Evolutionary conservation across 2,329 filamentous ascomycete genomes (phyloP), one percentile per base, ranked within the genome.

Genomic region (Venturia oleaginea): DNA sequence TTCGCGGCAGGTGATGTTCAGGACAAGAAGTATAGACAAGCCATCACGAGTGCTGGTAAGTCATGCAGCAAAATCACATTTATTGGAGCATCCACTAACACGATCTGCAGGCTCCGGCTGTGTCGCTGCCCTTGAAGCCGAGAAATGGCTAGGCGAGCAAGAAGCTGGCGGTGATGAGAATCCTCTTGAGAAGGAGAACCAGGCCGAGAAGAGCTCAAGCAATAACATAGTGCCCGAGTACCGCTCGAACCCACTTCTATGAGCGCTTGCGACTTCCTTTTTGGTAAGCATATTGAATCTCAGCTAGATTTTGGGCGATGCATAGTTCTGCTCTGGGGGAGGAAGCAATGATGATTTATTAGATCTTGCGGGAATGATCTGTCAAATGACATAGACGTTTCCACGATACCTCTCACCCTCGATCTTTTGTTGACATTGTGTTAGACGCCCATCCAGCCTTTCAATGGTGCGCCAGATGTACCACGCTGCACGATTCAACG

Each of bases 1-100:
- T 99, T 97, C 74, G 94, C 94, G 43, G 94, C 93, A 11, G 94
- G 94, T 68, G 94, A 99, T 75, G 95, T 99, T 11, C 94, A 99
- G 81, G 95, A 99, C 76, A 99, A 97, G 87, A 86, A 88, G 74
- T 99, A 99, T 77, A 86, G 94, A 75, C 94, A 99, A 81, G 94
- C 94, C 59, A 95, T 99, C 69, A 99, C 94, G 68, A 97, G 92
- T 79, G 94, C 94, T 71, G 93, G 91, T 92, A 81, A 74, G 87
- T 84, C 24, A 22, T 61, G 10, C 27, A 22, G 27, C 40, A n/a
- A 64, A 24, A 61, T 51, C 61, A 40, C 37, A 11, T 19, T 43
- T 30, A 60, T 65, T 40, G 34, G 60, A n/a, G 24, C 37, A 54
- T 15, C 7, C 65, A 59, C 70, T 71, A 68, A 71, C 67, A 64